These are phyloP conservation scores for Fistulinella prunicolor DNA, from an alignment of 768 basidiomycete species.

Conservation along the genomic window DNA sequence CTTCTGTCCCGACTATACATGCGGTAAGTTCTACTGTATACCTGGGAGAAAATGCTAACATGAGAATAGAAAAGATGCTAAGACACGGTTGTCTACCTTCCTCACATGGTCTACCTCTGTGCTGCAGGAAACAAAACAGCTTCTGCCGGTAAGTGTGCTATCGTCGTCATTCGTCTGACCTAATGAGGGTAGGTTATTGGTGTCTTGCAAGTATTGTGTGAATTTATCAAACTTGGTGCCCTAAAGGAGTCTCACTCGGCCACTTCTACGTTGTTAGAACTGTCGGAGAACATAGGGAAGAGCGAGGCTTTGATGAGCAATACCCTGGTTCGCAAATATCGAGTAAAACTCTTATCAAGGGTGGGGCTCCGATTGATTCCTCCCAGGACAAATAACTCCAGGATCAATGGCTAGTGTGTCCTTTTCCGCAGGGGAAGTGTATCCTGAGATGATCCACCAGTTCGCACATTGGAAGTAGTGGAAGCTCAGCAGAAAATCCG, in stretches of 20 bases:
- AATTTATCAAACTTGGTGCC: constrained; percentile 64
- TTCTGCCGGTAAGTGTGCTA: constrained; percentile 47
- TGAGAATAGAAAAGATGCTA: constrained; percentile 54
- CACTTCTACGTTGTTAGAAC: constrained; percentile 41
- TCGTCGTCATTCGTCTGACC: neutral
- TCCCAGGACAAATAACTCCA: constrained; percentile 34
- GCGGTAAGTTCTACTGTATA: constrained; percentile 46
- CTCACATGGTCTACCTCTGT: constrained; percentile 43
- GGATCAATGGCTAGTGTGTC: constrained; percentile 40
- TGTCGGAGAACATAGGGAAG: constrained; percentile 43
- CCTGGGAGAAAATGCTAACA: constrained; percentile 9
- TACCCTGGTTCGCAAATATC: constrained; percentile 66
- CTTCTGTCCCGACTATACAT: constrained; percentile 81
- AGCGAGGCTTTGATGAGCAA: constrained; percentile 47
- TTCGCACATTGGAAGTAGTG: constrained; percentile 23
- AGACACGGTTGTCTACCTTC: constrained; percentile 48
- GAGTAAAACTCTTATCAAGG: constrained; percentile 65
- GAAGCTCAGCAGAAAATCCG: constrained; percentile 7
- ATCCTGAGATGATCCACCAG: constrained; percentile 19
- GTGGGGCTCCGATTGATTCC: constrained; percentile 63
- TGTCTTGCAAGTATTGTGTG: constrained; percentile 63
- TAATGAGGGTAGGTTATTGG: constrained; percentile 56
- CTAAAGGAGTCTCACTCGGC: constrained; percentile 48
- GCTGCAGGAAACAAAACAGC: constrained; percentile 39
- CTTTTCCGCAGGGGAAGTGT: constrained; percentile 24